Evolutionary conservation across 1,284 basidiomycete species (phyloP), one percentile per base, ranked within the genome.

Genomic region (Cutaneotrichosporon sp.): DNA sequence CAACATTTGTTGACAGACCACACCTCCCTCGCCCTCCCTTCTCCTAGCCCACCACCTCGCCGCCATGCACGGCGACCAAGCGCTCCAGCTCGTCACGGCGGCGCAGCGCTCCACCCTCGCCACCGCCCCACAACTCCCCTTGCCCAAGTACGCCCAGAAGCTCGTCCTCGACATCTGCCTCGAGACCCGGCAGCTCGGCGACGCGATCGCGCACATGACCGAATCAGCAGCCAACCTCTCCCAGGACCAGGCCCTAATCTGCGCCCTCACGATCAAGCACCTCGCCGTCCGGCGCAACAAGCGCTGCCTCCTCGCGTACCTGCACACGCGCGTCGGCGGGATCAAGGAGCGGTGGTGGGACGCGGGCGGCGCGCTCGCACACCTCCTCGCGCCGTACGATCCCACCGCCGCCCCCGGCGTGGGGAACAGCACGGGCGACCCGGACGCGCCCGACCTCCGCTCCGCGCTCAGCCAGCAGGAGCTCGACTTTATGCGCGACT

Each of bases 71-170:
- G 83, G 83, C 65, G 94, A 97, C 81, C 87, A 91, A 67, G 91
- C 89, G 8, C 90, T 91, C 5, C 89, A 92, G 77, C 88, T 99
- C 60, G 84, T 97, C 64, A 85, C 86, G 54, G 92, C 95, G 77
- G 89, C 92, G 4, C 87, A 89, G 33, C 85, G 93, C 25, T 91
- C 92, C 1, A 89, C 88, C 0, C 86, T 88, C 46, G 89, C 90
- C 0, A 89, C 92, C 68, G 88, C 89, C 2, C 72, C 76, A 16
- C 76, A 78, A 64, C 71, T 75, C 25, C 77, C 75, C 13, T 83
- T 98, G 22, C 85, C 92, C 63, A 95, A 95, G 69, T 98, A 98
- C 84, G 93, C 95, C 78, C 90, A 94, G 74, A 83, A 87, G 54
- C 86, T 92, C 67, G 89, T 98, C 38, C 88, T 94, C 56, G 84